Conservation (phyloP, 305 asterid genomes). For the Fraxinus platypoda region DNA sequence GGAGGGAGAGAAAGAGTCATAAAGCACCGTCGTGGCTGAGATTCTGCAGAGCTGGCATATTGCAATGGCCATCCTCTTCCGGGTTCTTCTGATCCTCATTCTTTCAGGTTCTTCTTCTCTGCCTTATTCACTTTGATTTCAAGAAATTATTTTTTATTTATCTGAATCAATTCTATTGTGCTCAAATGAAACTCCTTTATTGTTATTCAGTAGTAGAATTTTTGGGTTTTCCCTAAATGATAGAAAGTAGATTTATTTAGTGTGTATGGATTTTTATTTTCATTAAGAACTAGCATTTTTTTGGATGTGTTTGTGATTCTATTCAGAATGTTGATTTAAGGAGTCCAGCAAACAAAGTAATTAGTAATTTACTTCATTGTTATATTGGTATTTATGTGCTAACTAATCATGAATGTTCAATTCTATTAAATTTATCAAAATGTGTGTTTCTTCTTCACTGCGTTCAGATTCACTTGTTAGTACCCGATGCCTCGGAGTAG, state of each 20-base stretch:
- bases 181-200: background rate
- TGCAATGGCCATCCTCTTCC: constrained; percentile 69
- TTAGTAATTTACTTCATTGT: background rate
- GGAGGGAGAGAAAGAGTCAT: constrained; percentile 18
- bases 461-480: constrained; percentile 43
- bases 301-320: background rate
- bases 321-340: background rate
- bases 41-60: constrained; percentile 44
- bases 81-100: constrained; percentile 47
- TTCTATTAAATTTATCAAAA: background rate
- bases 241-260: background rate
- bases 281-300: background rate
- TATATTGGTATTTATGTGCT: background rate
- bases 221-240: background rate
- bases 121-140: constrained; percentile 11
- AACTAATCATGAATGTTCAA: background rate
- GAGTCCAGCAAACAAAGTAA: background rate
- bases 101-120: constrained; percentile 51
- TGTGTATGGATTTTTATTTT: background rate
- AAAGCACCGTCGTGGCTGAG: constrained; percentile 42
- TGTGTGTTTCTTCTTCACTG: background rate
- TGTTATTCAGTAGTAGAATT: background rate
- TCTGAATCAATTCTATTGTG: constrained; percentile 12
- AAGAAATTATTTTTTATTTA: background rate
- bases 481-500: constrained; percentile 48